These are phyloP conservation scores for Paxillus rubicundulus DNA, from an alignment of 768 basidiomycete genomes.

Conservation along the genomic window DNA sequence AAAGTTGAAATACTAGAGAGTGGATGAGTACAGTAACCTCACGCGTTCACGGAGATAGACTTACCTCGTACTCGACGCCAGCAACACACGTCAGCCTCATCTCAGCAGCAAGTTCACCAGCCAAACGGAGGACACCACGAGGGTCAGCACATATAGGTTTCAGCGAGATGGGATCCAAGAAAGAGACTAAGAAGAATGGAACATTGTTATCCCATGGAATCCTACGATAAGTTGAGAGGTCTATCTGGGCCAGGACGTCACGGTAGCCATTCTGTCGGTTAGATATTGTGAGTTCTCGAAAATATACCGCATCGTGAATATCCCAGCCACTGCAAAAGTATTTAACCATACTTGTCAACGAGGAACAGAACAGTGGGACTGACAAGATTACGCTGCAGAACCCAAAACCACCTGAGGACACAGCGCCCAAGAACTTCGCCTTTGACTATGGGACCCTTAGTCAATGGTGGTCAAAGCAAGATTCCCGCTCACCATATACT, in stretches of 20 bases:
- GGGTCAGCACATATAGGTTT: conserved; percentile 81
- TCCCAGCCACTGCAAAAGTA: conserved; percentile 71
- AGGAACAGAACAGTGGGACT: conserved; percentile 26
- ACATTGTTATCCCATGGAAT: conserved; percentile 91
- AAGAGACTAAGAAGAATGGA: conserved; percentile 91
- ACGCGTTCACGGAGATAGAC: conserved; percentile 1
- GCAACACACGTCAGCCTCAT: conserved; percentile 64
- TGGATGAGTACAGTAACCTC: conserved; percentile 3
- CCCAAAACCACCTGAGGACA: conserved; percentile 78
- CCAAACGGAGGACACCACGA: conserved; percentile 68
- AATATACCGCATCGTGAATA: conserved; percentile 85
- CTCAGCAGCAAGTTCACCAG: conserved; percentile 48
- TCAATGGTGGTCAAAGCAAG: conserved; percentile 1
- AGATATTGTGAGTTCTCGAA: conserved; percentile 83
- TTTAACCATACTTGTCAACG: conserved; percentile 1
- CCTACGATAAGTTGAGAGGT: conserved; percentile 82
- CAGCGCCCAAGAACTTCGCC: conserved; percentile 84
- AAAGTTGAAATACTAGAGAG: conserved; percentile 79
- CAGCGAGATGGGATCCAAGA: conserved; percentile 83
- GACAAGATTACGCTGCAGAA: conserved; percentile 94
- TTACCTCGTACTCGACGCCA: conserved; percentile 93
- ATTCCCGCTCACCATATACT: conserved; percentile 67
- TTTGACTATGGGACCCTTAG: conserved; percentile 60
- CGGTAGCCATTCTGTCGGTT: conserved; percentile 91
- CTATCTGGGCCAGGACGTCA: conserved; percentile 83